These are phyloP conservation scores for Athelia sp. DNA, from an alignment of 1,284 basidiomycete genomes.

Conservation along the genomic window DNA sequence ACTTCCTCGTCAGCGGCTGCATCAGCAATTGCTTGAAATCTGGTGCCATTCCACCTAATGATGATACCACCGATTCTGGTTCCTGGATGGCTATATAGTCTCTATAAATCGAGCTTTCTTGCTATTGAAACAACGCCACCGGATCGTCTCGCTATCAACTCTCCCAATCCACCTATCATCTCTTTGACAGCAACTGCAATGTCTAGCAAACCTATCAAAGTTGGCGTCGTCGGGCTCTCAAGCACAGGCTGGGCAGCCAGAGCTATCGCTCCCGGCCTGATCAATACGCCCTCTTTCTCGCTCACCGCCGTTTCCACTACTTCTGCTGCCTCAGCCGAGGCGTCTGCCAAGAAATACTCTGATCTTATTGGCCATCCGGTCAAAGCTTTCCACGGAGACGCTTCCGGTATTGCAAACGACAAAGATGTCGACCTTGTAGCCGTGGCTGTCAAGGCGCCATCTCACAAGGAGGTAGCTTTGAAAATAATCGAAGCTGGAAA, in stretches of 20 bases:
- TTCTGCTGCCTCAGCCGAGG: slow-evolving; percentile 12
- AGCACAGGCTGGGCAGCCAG: slow-evolving; percentile 15
- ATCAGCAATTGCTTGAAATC: too few relatives aligned
- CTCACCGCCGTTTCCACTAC: slow-evolving; percentile 13
- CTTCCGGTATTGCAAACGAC: slow-evolving; percentile 14
- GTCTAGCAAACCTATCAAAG: slow-evolving; percentile 14
- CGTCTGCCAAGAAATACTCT: slow-evolving; percentile 13
- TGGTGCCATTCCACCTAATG: too few relatives aligned
- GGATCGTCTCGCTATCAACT: too few relatives aligned
- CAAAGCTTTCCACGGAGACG: slow-evolving; percentile 14
- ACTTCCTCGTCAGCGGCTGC: too few relatives aligned
- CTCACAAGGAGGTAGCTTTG: slow-evolving; percentile 13
- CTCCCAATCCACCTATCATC: too few relatives aligned
- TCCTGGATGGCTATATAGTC: too few relatives aligned
- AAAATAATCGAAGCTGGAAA: slow-evolving; percentile 19
- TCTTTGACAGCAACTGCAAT: slow-evolving; percentile 4
- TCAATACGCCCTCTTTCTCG: slow-evolving; percentile 7
- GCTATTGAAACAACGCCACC: too few relatives aligned
- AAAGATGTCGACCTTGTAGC: slow-evolving; percentile 20
- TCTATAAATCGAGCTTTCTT: too few relatives aligned
- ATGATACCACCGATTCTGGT: too few relatives aligned
- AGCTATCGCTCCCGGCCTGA: slow-evolving; percentile 12
- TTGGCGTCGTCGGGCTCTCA: slow-evolving; percentile 21
- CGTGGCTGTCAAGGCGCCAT: slow-evolving; percentile 16
- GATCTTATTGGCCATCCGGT: slow-evolving; percentile 9